Percentiles rank a stretch among this genome's conserved stretches.
phyloP scores from a whole-genome alignment of 1,284 basidiomycete species.

The Naganishia sp. region DNA sequence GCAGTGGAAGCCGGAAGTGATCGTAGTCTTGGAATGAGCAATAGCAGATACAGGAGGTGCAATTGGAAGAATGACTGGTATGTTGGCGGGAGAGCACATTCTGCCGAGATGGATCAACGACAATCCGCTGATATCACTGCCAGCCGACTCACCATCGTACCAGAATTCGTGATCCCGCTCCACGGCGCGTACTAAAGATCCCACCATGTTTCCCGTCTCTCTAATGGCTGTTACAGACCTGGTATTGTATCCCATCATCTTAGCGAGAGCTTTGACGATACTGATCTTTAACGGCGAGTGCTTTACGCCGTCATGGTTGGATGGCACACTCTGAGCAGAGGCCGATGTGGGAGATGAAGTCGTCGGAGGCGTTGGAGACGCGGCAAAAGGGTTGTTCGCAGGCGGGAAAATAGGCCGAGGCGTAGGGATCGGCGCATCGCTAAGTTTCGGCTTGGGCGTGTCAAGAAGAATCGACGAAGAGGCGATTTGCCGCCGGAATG shows the following conservation, averaged over 20 bases:
- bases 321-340: background rate
- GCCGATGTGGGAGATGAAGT: constrained; percentile 1
- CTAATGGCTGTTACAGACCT: constrained; percentile 58
- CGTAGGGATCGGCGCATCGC: constrained; percentile 28
- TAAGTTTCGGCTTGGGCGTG: constrained; percentile 12
- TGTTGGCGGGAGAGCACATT: constrained; percentile 83
- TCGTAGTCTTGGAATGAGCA: constrained; percentile 83
- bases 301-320: background rate
- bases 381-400: constrained; percentile 29
- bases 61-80: constrained; percentile 98
- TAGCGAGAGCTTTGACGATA: constrained; percentile 52
- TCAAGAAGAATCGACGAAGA: background rate
- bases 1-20: constrained; percentile 64
- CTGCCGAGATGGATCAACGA: constrained; percentile 54
- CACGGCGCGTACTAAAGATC: constrained; percentile 57
- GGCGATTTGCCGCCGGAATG: constrained; percentile 5
- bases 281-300: constrained; percentile 46
- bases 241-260: constrained; percentile 59
- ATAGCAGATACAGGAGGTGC: constrained; percentile 89
- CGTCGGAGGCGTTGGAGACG: constrained; percentile 19
- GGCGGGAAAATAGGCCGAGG: constrained; percentile 31
- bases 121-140: background rate
- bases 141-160: constrained; percentile 50
- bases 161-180: constrained; percentile 56
- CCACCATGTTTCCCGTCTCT: constrained; percentile 59